Conservation (phyloP, 176 grass and related monocot species). For the Olyra latifolia region DNA sequence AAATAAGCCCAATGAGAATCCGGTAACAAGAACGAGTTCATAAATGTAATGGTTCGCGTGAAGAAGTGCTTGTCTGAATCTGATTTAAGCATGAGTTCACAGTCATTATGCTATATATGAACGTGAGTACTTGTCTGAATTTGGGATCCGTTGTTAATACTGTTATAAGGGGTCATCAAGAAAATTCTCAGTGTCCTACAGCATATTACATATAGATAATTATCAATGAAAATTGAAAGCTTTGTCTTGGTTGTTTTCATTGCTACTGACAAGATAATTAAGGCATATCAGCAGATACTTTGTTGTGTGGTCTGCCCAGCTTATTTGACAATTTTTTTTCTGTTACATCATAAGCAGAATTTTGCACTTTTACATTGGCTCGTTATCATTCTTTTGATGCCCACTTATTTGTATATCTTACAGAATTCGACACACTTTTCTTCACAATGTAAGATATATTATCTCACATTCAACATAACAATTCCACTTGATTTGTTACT, state of each 20-base stretch:
- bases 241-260: background rate
- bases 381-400: constrained; percentile 2
- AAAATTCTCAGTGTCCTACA: background rate
- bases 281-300: background rate
- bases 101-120: background rate
- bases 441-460: background rate
- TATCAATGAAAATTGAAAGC: background rate
- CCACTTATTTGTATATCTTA: background rate
- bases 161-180: background rate
- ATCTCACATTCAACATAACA: background rate
- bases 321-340: constrained; percentile 4
- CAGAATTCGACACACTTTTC: background rate
- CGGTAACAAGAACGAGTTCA: background rate
- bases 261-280: background rate
- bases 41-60: background rate
- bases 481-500: background rate
- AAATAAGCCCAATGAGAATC: background rate
- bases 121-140: background rate
- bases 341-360: constrained; percentile 5
- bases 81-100: background rate
- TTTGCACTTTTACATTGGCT: constrained; percentile 5
- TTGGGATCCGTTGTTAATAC: background rate
- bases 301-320: background rate
- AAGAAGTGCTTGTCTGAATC: background rate
- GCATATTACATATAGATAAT: background rate